Conservation (phyloP, 345 rosid species). For the Syzygium aromaticum region DNA sequence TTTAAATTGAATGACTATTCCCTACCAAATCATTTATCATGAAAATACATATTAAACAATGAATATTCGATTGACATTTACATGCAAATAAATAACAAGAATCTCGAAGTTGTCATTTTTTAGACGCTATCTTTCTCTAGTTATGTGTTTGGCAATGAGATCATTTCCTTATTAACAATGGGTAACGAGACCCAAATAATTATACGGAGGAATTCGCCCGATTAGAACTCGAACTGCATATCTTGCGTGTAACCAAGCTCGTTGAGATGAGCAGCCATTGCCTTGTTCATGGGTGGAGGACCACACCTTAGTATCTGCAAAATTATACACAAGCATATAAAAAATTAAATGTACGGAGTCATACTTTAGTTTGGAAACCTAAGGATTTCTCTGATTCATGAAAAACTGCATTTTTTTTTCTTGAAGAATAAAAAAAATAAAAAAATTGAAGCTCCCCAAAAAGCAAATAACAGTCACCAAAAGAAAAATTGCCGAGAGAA, state of each 20-base stretch:
- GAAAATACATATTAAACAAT: not conserved
- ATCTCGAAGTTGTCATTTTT: not conserved
- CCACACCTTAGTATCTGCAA: conserved; percentile 39
- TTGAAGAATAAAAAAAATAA: too few species aligned
- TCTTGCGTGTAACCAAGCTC: conserved; percentile 26
- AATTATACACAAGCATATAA: not conserved
- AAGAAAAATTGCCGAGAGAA: not conserved
- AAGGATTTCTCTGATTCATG: not conserved
- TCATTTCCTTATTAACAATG: not conserved
- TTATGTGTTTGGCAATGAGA: not conserved
- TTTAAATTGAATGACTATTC: too few species aligned
- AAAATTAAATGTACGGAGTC: too few species aligned
- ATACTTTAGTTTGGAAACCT: not conserved
- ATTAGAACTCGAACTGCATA: conserved; percentile 45
- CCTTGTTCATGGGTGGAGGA: conserved; percentile 40
- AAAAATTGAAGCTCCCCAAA: too few species aligned
- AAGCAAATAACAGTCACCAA: too few species aligned
- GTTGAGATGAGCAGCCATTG: conserved; percentile 28
- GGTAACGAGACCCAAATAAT: too few species aligned
- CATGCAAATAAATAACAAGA: not conserved
- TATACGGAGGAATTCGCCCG: too few species aligned
- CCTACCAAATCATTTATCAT: too few species aligned
- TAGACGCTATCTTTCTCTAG: not conserved
- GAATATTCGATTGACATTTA: not conserved
- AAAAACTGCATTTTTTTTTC: too few species aligned